Conservation (phyloP, 192 early-diverging fungal genomes). For the Mortierella alpina region DNA sequence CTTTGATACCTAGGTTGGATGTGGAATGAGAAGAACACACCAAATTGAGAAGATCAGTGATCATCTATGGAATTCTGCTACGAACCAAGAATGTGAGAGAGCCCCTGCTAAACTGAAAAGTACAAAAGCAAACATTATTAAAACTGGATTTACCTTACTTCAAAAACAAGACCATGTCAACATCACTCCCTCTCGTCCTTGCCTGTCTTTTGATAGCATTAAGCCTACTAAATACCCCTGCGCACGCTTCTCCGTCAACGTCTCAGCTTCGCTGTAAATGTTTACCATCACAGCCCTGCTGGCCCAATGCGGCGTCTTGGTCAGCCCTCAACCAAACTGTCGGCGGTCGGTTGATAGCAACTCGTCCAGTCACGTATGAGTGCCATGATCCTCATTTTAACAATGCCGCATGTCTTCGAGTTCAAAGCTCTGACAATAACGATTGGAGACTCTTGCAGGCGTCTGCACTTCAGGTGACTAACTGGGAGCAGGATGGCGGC, state of each 20-base stretch:
- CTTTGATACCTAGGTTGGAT: too few species aligned
- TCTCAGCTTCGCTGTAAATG: constrained; percentile 11
- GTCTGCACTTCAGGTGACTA: constrained; percentile 13
- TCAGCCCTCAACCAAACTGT: constrained; percentile 22
- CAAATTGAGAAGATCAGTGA: too few species aligned
- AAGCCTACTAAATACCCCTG: not conserved
- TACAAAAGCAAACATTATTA: too few species aligned
- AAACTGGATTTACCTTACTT: too few species aligned
- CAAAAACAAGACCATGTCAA: too few species aligned
- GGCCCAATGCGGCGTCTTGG: constrained; percentile 38
- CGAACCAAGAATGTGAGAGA: too few species aligned
- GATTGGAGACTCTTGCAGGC: constrained; percentile 32
- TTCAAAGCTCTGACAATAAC: constrained; percentile 30
- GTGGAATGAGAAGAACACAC: too few species aligned
- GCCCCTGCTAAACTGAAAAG: too few species aligned
- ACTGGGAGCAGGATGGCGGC: constrained; percentile 22
- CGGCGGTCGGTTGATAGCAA: constrained; percentile 24
- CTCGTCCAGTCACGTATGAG: constrained; percentile 25
- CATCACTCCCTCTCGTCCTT: too few species aligned
- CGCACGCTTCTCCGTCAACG: too few species aligned
- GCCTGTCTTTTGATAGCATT: not conserved
- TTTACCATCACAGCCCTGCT: constrained; percentile 32
- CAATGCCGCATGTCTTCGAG: constrained; percentile 35
- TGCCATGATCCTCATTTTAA: constrained; percentile 49
- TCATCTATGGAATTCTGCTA: too few species aligned